Percentiles rank a stretch among this genome's conserved stretches.
Evolutionary conservation across 2,329 filamentous ascomycete species (phyloP).

Genomic region (Colletotrichum sp.): DNA sequence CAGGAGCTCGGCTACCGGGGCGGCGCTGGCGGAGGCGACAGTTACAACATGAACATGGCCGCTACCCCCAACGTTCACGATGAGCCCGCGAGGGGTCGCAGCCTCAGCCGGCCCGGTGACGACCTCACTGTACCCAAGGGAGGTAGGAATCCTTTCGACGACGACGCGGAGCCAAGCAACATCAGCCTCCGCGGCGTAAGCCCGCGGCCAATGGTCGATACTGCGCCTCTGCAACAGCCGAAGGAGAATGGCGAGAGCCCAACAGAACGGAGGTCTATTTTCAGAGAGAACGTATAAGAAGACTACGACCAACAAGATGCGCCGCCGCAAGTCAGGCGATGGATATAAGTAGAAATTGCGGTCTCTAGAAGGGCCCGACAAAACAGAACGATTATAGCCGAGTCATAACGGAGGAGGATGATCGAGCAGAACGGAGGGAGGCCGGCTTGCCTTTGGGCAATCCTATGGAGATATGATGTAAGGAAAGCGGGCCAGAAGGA

Average conservation of each 20-base stretch:
- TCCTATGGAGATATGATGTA: slow-evolving; percentile 8
- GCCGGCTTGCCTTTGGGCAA: background rate
- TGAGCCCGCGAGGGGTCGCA: slow-evolving; percentile 22
- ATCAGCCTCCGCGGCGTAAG: slow-evolving; percentile 73
- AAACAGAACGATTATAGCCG: background rate
- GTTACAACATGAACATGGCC: slow-evolving; percentile 57
- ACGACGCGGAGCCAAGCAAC: slow-evolving; percentile 67
- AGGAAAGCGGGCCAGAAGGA: slow-evolving; percentile 7
- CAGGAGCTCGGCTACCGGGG: slow-evolving; percentile 67
- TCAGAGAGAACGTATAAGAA: slow-evolving; percentile 68
- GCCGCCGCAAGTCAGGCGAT: background rate
- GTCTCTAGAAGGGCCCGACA: background rate
- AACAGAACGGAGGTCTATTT: slow-evolving; percentile 73
- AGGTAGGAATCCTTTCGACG: slow-evolving; percentile 72
- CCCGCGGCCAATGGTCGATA: slow-evolving; percentile 70
- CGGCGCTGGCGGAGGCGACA: slow-evolving; percentile 41
- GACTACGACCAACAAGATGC: background rate
- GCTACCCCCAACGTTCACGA: slow-evolving; percentile 37
- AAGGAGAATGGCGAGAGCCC: slow-evolving; percentile 56
- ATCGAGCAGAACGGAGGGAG: too few species aligned
- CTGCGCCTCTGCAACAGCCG: slow-evolving; percentile 27
- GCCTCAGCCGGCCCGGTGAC: slow-evolving; percentile 17
- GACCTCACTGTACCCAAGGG: slow-evolving; percentile 38
- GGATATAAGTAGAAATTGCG: background rate
- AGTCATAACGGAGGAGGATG: background rate